Percentiles rank a stretch among this genome's conserved stretches.
Conservation (phyloP, 2,329 filamentous ascomycete species). For the Monosporascus sp. region DNA sequence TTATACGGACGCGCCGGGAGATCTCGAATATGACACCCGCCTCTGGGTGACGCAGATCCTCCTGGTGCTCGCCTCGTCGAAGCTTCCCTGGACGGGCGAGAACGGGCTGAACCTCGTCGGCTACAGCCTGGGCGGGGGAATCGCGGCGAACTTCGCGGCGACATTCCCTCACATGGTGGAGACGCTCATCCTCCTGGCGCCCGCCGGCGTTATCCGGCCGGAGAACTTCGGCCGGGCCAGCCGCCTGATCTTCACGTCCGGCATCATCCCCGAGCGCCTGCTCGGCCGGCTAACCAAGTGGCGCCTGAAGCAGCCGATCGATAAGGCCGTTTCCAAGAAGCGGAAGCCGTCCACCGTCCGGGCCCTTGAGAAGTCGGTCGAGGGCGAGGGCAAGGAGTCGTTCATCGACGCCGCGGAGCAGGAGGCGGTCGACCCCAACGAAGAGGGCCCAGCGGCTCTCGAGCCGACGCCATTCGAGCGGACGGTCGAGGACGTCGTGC, state of each 20-base stretch:
- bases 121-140: slow-evolving; percentile 78
- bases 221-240: slow-evolving; percentile 46
- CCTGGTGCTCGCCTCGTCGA: slow-evolving; percentile 64
- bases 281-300: slow-evolving; percentile 42
- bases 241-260: slow-evolving; percentile 49
- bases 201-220: slow-evolving; percentile 65
- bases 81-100: slow-evolving; percentile 59
- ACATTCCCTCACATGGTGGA: slow-evolving; percentile 66
- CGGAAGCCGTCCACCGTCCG: slow-evolving; percentile 10
- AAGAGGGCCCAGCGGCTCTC: slow-evolving; percentile 11
- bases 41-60: slow-evolving; percentile 71
- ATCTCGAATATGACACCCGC: slow-evolving; percentile 65
- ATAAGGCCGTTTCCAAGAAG: slow-evolving; percentile 27
- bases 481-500: slow-evolving; percentile 45
- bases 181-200: slow-evolving; percentile 70
- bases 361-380: slow-evolving; percentile 4
- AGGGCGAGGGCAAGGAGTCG: slow-evolving; percentile 28
- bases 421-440: slow-evolving; percentile 31
- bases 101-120: slow-evolving; percentile 63
- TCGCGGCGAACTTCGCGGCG: slow-evolving; percentile 68
- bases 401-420: slow-evolving; percentile 36
- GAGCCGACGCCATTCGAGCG: slow-evolving; percentile 36
- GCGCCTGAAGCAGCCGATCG: slow-evolving; percentile 47
- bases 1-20: slow-evolving; percentile 58
- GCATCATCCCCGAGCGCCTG: slow-evolving; percentile 48